phyloP scores from a whole-genome alignment of 495 filamentous ascomycete genomes.

The Penicillium mononematosum region DNA sequence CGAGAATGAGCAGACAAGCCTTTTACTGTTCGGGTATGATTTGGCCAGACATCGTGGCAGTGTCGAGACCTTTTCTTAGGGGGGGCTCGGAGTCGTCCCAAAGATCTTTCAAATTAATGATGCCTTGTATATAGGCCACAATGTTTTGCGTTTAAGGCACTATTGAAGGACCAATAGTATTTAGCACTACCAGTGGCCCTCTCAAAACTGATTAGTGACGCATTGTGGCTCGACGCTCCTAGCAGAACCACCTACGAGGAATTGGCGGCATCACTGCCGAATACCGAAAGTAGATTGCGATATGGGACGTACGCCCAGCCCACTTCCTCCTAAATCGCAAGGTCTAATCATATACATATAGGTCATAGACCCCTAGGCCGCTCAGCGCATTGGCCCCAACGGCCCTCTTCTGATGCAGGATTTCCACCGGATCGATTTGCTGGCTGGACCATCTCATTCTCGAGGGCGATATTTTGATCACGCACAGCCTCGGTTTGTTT shows the following conservation, averaged over 20 bases:
- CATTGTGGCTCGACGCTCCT: too few relatives aligned
- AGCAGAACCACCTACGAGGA: too few relatives aligned
- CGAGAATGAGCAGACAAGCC: not conserved
- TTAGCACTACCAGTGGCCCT: too few relatives aligned
- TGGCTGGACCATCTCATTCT: constrained; percentile 69
- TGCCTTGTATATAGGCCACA: not conserved
- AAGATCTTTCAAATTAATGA: not conserved
- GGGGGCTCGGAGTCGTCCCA: constrained; percentile 1
- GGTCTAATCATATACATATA: constrained; percentile 19
- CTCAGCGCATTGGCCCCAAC: constrained; percentile 61
- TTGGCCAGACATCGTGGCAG: constrained; percentile 6
- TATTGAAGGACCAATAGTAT: not conserved
- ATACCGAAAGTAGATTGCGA: too few relatives aligned
- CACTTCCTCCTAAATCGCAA: not conserved
- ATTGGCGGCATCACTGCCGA: too few relatives aligned
- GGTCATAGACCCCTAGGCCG: constrained; percentile 57
- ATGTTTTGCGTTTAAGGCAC: not conserved
- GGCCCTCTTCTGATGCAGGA: constrained; percentile 63
- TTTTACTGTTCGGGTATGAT: not conserved
- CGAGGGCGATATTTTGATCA: constrained; percentile 66
- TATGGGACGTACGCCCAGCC: constrained; percentile 15
- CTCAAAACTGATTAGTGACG: too few relatives aligned
- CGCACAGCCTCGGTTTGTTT: constrained; percentile 76
- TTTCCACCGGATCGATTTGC: constrained; percentile 62
- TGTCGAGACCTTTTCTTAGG: constrained; percentile 12